Evolutionary conservation across 768 basidiomycete genomes (phyloP), one percentile per base, ranked within the genome.

Genomic region (Leccinellum luteum): DNA sequence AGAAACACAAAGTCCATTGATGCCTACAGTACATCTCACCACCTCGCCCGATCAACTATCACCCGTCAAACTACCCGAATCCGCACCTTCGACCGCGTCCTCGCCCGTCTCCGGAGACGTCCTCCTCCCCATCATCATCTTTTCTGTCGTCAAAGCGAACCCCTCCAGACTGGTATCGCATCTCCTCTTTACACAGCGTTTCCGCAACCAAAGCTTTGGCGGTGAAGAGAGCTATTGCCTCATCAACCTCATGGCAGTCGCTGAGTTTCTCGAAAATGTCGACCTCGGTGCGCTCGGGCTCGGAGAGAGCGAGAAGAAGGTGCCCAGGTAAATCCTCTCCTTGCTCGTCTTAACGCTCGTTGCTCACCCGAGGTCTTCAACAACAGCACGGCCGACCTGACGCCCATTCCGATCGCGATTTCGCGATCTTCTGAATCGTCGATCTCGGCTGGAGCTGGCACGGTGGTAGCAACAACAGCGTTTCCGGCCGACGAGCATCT

Each of bases 211-310:
- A 35, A 43, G 58, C 2, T 64, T 68, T 52, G 69, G 67, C 1
- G 84, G 86, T 1, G 94, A 98, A 67, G 91, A 92, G 65, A 87
- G 85, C 49, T 99, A 94, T 66, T 98, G 94, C 57, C 80, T 96
- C 41, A 90, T 98, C 70, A 98, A 97, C 72, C 78, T 97, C 38
- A 85, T 95, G 79, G 96, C 96, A 12, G 94, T 96, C 6, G 92
- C 91, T 1, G 95, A 98, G 69, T 99, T 98, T 70, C 78, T 98
- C 52, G 94, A 96, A 75, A 92, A 94, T 68, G 93, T 98, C 34
- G 94, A 98, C 74, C 77, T 97, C 55, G 87, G 81, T 8, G 83
- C 80, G 1, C 75, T 90, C 19, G 86, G 82, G 0, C 73, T 92
- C 6, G 83, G 81, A 6, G 85, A 86, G 52, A 81, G 80, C 32